phyloP scores from a whole-genome alignment of 163 green algal species.

The Chloromonas sp. region DNA sequence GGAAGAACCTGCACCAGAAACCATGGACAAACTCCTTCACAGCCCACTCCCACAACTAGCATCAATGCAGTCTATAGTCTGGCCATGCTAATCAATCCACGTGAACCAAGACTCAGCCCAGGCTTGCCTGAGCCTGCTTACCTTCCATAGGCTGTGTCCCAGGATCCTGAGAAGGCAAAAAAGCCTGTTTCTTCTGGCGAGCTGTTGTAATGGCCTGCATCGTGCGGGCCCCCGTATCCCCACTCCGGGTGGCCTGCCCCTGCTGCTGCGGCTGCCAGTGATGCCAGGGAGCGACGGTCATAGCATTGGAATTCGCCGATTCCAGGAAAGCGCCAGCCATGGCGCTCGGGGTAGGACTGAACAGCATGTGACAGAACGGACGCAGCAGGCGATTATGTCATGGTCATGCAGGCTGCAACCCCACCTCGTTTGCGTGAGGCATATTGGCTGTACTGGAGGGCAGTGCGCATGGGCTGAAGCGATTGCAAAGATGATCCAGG shows the following conservation, averaged over 20 bases:
- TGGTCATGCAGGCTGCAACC: too few species aligned
- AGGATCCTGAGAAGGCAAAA: slow-evolving; percentile 72
- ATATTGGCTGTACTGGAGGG: too few species aligned
- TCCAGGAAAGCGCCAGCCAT: slow-evolving; percentile 94
- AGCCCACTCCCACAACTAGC: not conserved
- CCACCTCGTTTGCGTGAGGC: too few species aligned
- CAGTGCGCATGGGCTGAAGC: too few species aligned
- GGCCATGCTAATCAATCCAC: too few species aligned
- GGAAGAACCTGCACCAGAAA: slow-evolving; percentile 39
- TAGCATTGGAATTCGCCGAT: slow-evolving; percentile 98
- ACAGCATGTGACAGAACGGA: not conserved
- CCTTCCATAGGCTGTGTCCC: slow-evolving; percentile 66
- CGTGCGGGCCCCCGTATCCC: slow-evolving; percentile 72
- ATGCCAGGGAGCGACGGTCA: slow-evolving; percentile 77
- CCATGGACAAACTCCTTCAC: not conserved
- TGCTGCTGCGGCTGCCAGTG: slow-evolving; percentile 52
- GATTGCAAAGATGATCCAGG: too few species aligned
- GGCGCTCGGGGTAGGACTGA: slow-evolving; percentile 81
- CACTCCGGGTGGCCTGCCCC: slow-evolving; percentile 70
- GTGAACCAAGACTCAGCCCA: too few species aligned
- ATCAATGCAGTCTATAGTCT: too few species aligned
- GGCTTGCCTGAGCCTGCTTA: slow-evolving; percentile 31
- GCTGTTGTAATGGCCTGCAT: slow-evolving; percentile 82
- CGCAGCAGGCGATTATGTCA: too few species aligned
- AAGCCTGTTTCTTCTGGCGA: slow-evolving; percentile 76